Conservation (phyloP, 257 asterid genomes). For the Fraxinus americana region DNA sequence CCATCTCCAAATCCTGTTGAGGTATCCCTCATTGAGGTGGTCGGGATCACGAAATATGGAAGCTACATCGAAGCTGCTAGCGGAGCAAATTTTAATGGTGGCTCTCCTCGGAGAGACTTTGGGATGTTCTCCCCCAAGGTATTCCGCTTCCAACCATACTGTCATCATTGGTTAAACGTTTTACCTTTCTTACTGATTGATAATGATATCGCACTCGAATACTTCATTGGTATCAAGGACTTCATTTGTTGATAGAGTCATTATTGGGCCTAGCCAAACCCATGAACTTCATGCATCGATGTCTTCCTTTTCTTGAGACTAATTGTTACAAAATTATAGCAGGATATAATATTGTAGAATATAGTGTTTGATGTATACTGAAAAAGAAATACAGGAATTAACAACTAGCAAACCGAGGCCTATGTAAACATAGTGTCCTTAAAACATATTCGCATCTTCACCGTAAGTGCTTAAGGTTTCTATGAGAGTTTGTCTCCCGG, state of each 20-base stretch:
- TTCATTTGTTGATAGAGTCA: background rate
- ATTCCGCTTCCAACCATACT: background rate
- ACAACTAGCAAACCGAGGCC: no score
- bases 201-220: background rate
- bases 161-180: background rate
- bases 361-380: no score
- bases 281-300: background rate
- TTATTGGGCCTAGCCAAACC: background rate
- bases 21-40: slow-evolving; percentile 86
- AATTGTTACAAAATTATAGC: no score
- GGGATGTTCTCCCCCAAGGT: slow-evolving; percentile 89
- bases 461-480: no score
- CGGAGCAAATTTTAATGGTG: slow-evolving; percentile 55
- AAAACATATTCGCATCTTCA: no score
- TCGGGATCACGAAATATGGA: slow-evolving; percentile 63
- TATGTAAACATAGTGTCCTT: no score
- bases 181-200: background rate
- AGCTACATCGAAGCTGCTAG: slow-evolving; percentile 77
- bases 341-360: no score
- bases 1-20: slow-evolving; percentile 86
- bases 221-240: background rate
- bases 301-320: background rate
- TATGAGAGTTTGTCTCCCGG: slow-evolving; percentile 24
- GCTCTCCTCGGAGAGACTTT: slow-evolving; percentile 36
- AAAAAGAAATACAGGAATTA: no score